Base-by-base conservation (phyloP, 768 basidiomycete species). In the Boletus speciosus region DNA sequence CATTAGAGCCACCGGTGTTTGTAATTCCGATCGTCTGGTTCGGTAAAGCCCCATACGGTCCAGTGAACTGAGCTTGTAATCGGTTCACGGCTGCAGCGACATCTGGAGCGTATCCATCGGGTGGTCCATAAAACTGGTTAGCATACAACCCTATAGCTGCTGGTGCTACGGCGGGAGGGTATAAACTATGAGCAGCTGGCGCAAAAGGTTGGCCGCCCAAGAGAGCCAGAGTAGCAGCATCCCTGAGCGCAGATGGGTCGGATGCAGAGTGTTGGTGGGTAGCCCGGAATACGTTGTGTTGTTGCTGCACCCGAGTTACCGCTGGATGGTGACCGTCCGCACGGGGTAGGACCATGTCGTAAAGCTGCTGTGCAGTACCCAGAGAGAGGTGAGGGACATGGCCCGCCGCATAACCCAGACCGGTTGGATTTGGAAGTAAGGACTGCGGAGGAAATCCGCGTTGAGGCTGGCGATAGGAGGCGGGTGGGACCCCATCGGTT, bases 231-330 rank as follows among this genome's bases (percentile, higher is more conserved):
- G 84, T 68, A 34, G 84, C 78, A 37, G 81, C 83, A 61, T 91
- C 90, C 45, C 89, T 82, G 37, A 90, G 75, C 9, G 83, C 79
- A 34, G 88, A 86, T 4, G 89, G 90, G 65, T 92, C 90, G 2
- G 89, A 90, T 5, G 88, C 81, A 35, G 89, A 91, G 69, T 92
- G 89, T 58, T 91, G 90, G 68, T 92, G 89, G 25, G 80, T 82
- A 27, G 75, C 77, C 36, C 87, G 85, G 74, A 87, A 90, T 42
- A 78, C 78, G 60, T 83, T 84, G 65, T 85, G 85, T 64, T 89
- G 88, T 61, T 90, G 88, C 68, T 91, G 89, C 47, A 89, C 82
- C 59, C 88, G 88, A 47, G 82, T 78, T 53, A 88, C 83, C 32
- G 86, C 81, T 35, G 85, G 80, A 65, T 83, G 78, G 48, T 78